Percentiles rank a stretch among this genome's conserved stretches.
phyloP scores from a whole-genome alignment of 2,329 filamentous ascomycete genomes.

The Phaeosphaeria sp. region DNA sequence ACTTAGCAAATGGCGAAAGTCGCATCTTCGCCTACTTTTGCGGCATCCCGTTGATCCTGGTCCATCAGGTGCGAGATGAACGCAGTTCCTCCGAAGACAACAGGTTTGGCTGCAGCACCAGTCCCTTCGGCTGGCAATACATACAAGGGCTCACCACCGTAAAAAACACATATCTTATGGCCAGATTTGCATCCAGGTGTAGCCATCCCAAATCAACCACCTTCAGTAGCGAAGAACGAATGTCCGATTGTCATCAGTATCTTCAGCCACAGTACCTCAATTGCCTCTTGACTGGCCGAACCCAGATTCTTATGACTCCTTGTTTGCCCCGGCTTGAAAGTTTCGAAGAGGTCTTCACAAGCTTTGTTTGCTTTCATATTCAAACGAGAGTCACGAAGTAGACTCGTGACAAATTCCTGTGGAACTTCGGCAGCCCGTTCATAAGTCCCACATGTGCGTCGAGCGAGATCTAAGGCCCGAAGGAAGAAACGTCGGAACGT shows the following conservation, averaged over 20 bases:
- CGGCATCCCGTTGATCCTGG: background rate
- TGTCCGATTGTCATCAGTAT: background rate
- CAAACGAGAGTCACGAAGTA: background rate
- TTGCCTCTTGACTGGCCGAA: background rate
- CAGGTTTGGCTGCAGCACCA: background rate
- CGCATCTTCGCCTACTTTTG: background rate
- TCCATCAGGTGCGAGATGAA: background rate
- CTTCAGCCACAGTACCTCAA: background rate
- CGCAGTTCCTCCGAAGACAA: background rate
- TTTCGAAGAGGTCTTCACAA: background rate
- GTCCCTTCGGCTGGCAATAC: background rate
- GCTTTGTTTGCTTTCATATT: background rate
- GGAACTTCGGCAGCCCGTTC: background rate
- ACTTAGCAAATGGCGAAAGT: background rate
- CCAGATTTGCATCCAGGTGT: background rate
- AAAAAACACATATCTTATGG: background rate
- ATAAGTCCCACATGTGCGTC: background rate
- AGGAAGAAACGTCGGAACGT: background rate
- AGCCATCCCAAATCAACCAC: background rate
- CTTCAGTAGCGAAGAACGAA: background rate
- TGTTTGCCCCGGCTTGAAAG: background rate
- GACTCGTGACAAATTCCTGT: background rate
- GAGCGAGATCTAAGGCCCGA: background rate
- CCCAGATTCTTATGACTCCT: background rate
- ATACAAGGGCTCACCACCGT: background rate